Base-by-base conservation (phyloP, 2,329 filamentous ascomycete species). In the Sarocladium strictum region DNA sequence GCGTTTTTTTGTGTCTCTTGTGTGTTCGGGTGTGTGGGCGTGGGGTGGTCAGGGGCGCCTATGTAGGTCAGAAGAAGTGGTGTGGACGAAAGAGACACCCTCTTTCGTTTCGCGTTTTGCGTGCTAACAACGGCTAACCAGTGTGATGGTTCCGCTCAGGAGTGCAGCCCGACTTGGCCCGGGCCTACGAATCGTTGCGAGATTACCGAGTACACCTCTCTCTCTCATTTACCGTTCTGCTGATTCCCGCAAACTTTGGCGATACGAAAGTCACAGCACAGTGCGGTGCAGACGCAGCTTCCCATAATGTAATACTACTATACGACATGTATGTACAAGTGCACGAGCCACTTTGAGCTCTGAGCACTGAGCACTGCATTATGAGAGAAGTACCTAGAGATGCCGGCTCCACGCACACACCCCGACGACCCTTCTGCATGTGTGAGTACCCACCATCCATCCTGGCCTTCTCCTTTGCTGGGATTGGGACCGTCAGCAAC, bases 61-160 rank as follows among this genome's bases (percentile, higher is more conserved):
- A n/a, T n/a, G n/a, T n/a, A 27, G 17, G 23, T 11, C 43, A 19
- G 23, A n/a, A 23, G 23, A 23, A 35, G 19, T 9, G 29, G 19
- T 32, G 47, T 51, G 27, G 27, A 17, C 19, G 47, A 19, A n/a
- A 23, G 11, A 23, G 7, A 51, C 47, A 51, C 47, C 27, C 47
- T 51, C 43, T 17, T 32, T 27, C 27, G 47, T 51, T 27, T 19
- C 27, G 47, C 47, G 27, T 51, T 35, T 33, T 29, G 47, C 47
- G 27, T 51, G 10, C 47, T 35, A 51, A 51, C 27, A 51, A 51
- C 47, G 43, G 43, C 47, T 51, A 51, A 17, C 47, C 47, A 51
- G 14, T 51, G 27, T 51, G 47, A 35, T 51, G 26, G 47, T 33
- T 21, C 27, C 19, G 10, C 47, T 51, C 47, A 11, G 23, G 7